A percentile compares a stretch with the other conserved stretches of the same genome.
phyloP scores from a whole-genome alignment of 768 basidiomycete genomes.

The Lactifluus piperatus region DNA sequence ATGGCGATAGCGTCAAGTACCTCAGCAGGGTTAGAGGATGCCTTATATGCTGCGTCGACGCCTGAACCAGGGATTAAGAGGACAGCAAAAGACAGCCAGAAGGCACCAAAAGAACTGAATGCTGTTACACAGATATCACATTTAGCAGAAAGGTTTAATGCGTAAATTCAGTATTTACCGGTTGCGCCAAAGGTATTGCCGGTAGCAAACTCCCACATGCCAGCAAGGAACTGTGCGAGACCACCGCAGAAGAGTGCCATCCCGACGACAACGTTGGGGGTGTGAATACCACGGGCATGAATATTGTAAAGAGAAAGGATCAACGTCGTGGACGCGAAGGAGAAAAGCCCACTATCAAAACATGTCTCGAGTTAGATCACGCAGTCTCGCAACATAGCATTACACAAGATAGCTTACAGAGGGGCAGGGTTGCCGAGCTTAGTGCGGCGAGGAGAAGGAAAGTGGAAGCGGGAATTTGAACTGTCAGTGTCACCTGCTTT shows the following conservation, averaged over 20 bases:
- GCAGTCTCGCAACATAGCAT: background rate
- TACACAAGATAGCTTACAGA: slow-evolving; percentile 31
- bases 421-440: slow-evolving; percentile 27
- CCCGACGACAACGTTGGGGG: slow-evolving; percentile 69
- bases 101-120: slow-evolving; percentile 76
- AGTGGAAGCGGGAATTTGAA: background rate
- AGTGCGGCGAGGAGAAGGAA: background rate
- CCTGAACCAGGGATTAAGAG: slow-evolving; percentile 67
- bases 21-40: slow-evolving; percentile 24
- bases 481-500: slow-evolving; percentile 4
- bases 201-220: slow-evolving; percentile 61
- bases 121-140: slow-evolving; percentile 33
- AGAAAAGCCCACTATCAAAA: slow-evolving; percentile 66
- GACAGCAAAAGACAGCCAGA: slow-evolving; percentile 79
- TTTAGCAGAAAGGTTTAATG: too few species aligned
- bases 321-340: slow-evolving; percentile 78
- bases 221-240: slow-evolving; percentile 76
- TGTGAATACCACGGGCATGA: slow-evolving; percentile 40
- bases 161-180: slow-evolving; percentile 39
- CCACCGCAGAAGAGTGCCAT: slow-evolving; percentile 86
- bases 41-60: slow-evolving; percentile 43
- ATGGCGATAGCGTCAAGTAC: slow-evolving; percentile 58
- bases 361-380: slow-evolving; percentile 32
- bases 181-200: slow-evolving; percentile 67
- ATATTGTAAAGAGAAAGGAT: slow-evolving; percentile 71